Evolutionary conservation across 306 rosid genomes (phyloP).

Genomic region (Fagus crenata): DNA sequence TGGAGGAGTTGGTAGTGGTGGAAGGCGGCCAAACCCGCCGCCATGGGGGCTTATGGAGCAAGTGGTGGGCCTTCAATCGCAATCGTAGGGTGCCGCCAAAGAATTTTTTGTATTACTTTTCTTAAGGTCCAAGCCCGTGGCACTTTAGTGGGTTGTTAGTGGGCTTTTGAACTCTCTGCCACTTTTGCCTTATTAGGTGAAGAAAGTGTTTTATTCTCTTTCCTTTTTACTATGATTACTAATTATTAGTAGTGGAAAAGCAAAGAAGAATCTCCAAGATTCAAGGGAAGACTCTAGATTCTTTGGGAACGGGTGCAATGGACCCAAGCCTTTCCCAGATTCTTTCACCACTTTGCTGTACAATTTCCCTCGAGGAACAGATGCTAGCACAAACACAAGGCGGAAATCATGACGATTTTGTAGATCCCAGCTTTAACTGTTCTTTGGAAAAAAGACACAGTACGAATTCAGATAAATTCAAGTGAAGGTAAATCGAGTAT

Average conservation of each 20-base stretch:
- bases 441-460: neutral
- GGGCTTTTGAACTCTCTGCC: conserved; percentile 26
- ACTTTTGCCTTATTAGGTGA: neutral
- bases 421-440: neutral
- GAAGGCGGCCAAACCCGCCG: conserved; percentile 8
- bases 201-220: neutral
- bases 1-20: conserved; percentile 14
- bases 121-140: neutral
- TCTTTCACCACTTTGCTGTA: conserved; percentile 13
- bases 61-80: conserved; percentile 19
- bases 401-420: neutral
- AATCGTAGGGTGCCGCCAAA: neutral
- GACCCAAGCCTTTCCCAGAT: conserved; percentile 1
- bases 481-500: neutral
- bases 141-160: conserved; percentile 1
- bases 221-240: conserved; percentile 1
- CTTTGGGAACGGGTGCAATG: too few species aligned
- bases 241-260: conserved; percentile 17
- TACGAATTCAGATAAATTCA: too few species aligned
- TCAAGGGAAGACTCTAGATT: conserved; percentile 7
- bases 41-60: conserved; percentile 20
- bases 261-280: conserved; percentile 35
- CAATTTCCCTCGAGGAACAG: neutral
- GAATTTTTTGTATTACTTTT: neutral
- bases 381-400: neutral